phyloP scores from a whole-genome alignment of 2,329 filamentous ascomycete species.

The Penicillium sumatraense region DNA sequence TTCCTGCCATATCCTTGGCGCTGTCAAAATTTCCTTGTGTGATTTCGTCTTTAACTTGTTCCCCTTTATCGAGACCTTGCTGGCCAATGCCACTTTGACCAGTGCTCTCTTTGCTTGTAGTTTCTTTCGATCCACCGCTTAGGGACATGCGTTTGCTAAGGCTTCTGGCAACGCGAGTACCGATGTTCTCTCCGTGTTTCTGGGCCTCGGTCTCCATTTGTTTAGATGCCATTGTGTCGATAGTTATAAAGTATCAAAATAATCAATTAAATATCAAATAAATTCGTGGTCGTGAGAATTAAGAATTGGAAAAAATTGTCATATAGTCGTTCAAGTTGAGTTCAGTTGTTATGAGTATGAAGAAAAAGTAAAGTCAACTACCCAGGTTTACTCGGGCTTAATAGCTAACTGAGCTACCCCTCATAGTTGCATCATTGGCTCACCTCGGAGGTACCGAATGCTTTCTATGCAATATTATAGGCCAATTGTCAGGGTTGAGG shows the following conservation, averaged over 20 bases:
- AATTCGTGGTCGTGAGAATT: background rate
- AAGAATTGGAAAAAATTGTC: slow-evolving; percentile 15
- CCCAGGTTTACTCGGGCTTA: slow-evolving; percentile 14
- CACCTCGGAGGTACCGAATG: slow-evolving; percentile 10
- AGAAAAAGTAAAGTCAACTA: background rate
- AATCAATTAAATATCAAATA: background rate
- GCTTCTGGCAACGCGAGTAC: slow-evolving; percentile 19
- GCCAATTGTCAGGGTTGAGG: slow-evolving; percentile 1
- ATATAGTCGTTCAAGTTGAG: slow-evolving; percentile 24
- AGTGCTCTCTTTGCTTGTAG: slow-evolving; percentile 11
- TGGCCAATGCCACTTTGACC: slow-evolving; percentile 5
- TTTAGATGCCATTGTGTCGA: slow-evolving; percentile 20
- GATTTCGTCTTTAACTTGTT: slow-evolving; percentile 12
- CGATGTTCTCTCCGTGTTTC: slow-evolving; percentile 15
- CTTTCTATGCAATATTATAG: background rate
- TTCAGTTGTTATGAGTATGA: slow-evolving; percentile 13
- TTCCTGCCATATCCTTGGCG: slow-evolving; percentile 12
- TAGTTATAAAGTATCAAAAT: background rate
- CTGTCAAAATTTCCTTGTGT: slow-evolving; percentile 13
- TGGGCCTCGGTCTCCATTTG: slow-evolving; percentile 14
- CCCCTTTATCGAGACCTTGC: slow-evolving; percentile 9
- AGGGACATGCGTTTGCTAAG: slow-evolving; percentile 23
- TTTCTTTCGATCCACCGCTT: slow-evolving; percentile 14
- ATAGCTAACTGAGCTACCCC: slow-evolving; percentile 6
- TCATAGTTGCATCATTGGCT: slow-evolving; percentile 27